These are phyloP conservation scores for Firmiana major DNA, from an alignment of 345 rosid genomes.

Conservation along the genomic window DNA sequence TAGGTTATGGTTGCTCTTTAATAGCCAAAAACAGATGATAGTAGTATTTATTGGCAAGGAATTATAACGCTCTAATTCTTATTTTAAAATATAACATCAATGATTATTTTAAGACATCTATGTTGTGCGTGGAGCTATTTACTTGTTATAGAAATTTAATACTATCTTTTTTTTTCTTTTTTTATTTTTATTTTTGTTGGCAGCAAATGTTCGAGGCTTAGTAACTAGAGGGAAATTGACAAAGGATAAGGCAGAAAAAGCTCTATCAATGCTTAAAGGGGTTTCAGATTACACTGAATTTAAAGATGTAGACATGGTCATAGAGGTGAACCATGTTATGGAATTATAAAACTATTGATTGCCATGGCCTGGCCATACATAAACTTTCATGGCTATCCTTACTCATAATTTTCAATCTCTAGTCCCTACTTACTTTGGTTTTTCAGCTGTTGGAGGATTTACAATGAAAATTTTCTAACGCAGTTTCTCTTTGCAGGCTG, in stretches of 20 bases:
- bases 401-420: slow-evolving; percentile 6
- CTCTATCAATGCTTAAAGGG: slow-evolving; percentile 75
- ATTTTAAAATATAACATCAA: neutral
- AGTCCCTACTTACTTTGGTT: neutral
- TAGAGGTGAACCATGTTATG: slow-evolving; percentile 54
- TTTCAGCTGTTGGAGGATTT: slow-evolving; percentile 4
- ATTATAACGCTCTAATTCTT: neutral
- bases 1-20: neutral
- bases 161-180: neutral
- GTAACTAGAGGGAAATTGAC: slow-evolving; percentile 65
- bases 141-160: slow-evolving; percentile 5
- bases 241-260: slow-evolving; percentile 66
- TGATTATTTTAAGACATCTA: neutral
- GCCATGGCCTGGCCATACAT: neutral
- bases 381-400: neutral
- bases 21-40: neutral
- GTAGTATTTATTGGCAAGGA: neutral
- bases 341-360: neutral
- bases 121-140: neutral
- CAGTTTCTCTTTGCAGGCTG: slow-evolving; percentile 62
- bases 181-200: slow-evolving; percentile 19
- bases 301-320: slow-evolving; percentile 90
- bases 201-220: slow-evolving; percentile 73
- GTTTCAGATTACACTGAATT: slow-evolving; percentile 75
- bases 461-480: neutral